phyloP scores from a whole-genome alignment of 2,329 filamentous ascomycete genomes.

The Juglanconis oblonga region DNA sequence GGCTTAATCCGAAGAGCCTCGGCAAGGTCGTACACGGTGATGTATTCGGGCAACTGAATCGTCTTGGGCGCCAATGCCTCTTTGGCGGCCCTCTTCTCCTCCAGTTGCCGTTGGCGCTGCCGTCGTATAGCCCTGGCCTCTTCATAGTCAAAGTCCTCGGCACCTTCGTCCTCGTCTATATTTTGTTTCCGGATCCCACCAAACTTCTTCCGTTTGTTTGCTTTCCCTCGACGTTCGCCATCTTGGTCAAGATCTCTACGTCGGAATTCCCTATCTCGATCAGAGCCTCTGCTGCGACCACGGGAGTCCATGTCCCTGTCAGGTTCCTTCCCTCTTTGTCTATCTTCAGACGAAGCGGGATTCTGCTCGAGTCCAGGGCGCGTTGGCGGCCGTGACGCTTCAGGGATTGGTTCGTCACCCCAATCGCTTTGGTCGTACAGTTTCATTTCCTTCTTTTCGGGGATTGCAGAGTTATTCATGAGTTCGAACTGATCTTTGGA shows the following conservation, averaged over 20 bases:
- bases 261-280: background rate
- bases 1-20: slow-evolving; percentile 68
- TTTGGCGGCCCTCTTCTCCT: slow-evolving; percentile 39
- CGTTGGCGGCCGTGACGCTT: background rate
- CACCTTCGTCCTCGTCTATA: slow-evolving; percentile 34
- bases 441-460: background rate
- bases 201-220: slow-evolving; percentile 6
- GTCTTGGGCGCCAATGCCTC: slow-evolving; percentile 44
- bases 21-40: slow-evolving; percentile 82
- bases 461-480: background rate
- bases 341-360: background rate
- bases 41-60: slow-evolving; percentile 84
- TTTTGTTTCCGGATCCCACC: slow-evolving; percentile 2
- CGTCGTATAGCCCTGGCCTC: slow-evolving; percentile 35
- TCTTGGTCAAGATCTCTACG: background rate
- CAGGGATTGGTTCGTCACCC: background rate
- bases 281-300: slow-evolving; percentile 16
- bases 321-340: background rate
- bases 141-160: slow-evolving; percentile 37
- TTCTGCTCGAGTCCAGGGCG: background rate
- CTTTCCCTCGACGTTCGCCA: background rate
- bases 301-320: background rate
- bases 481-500: background rate
- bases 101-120: slow-evolving; percentile 38
- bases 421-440: background rate